phyloP scores from a whole-genome alignment of 1,284 basidiomycete species.

The Leccinum griseonigrum region DNA sequence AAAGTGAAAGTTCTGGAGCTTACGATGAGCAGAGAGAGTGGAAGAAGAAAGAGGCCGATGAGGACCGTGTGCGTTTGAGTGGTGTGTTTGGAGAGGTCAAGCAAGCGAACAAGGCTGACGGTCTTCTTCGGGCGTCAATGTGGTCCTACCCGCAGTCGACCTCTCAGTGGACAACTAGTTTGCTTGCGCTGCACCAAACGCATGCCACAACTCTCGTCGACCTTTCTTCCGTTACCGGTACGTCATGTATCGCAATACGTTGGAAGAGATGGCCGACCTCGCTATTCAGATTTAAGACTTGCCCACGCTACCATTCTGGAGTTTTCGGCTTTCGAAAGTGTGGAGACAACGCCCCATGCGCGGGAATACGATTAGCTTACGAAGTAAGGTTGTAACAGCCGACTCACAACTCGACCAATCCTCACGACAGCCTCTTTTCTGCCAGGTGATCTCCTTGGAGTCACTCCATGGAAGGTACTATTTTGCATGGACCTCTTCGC shows the following conservation, averaged over 20 bases:
- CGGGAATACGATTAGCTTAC: slow-evolving; percentile 49
- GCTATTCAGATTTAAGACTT: slow-evolving; percentile 81
- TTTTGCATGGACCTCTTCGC: slow-evolving; percentile 6
- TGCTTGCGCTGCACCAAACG: slow-evolving; percentile 64
- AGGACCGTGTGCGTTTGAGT: too few species aligned
- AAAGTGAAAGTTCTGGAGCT: too few species aligned
- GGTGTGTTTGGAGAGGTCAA: too few species aligned
- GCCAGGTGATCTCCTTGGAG: slow-evolving; percentile 78
- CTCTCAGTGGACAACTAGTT: slow-evolving; percentile 50
- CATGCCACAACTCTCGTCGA: slow-evolving; percentile 78
- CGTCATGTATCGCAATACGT: slow-evolving; percentile 80
- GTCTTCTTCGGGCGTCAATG: too few species aligned
- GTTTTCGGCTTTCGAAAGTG: slow-evolving; percentile 44
- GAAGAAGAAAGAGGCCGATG: too few species aligned
- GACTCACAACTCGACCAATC: slow-evolving; percentile 49
- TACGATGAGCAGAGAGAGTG: too few species aligned
- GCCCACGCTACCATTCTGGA: slow-evolving; percentile 47
- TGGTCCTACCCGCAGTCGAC: too few species aligned
- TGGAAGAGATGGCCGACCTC: slow-evolving; percentile 85
- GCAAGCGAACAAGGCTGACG: too few species aligned
- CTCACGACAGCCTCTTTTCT: slow-evolving; percentile 74
- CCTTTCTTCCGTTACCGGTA: slow-evolving; percentile 65
- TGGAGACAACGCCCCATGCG: slow-evolving; percentile 45
- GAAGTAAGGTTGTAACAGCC: slow-evolving; percentile 43
- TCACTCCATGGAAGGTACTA: slow-evolving; percentile 77